Percentiles rank a stretch among this genome's conserved stretches.
phyloP scores from a whole-genome alignment of 176 grass and related monocot genomes.

The Juncus inflexus region DNA sequence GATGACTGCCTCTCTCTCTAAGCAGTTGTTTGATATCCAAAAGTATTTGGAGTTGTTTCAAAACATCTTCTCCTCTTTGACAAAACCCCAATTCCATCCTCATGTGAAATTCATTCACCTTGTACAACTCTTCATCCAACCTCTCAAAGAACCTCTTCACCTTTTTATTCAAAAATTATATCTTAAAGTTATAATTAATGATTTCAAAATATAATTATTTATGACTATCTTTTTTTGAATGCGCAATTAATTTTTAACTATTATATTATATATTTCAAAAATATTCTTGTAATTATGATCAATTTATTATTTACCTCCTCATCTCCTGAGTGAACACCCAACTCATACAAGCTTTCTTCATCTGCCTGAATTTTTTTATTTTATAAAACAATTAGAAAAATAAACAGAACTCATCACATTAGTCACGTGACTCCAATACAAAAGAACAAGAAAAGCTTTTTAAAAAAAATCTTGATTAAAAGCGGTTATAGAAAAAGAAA shows the following conservation, averaged over 20 bases:
- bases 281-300: neutral
- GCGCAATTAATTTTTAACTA: neutral
- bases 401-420: neutral
- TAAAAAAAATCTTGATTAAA: neutral
- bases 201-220: too few relatives aligned
- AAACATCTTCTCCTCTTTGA: constrained; percentile 45
- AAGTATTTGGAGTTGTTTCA: constrained; percentile 73
- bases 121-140: constrained; percentile 69
- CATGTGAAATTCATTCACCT: constrained; percentile 72
- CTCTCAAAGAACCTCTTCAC: constrained; percentile 60
- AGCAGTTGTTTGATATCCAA: constrained; percentile 70
- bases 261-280: neutral
- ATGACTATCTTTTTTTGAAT: too few relatives aligned
- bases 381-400: neutral
- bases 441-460: neutral
- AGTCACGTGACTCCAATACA: constrained; percentile 11
- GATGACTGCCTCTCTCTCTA: constrained; percentile 36
- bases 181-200: too few relatives aligned
- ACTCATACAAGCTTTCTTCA: constrained; percentile 39
- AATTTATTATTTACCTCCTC: constrained; percentile 44
- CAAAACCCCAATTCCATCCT: constrained; percentile 54
- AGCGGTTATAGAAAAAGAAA: constrained; percentile 10
- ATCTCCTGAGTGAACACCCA: constrained; percentile 46
- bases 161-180: constrained; percentile 22
- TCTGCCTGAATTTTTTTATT: constrained; percentile 20